phyloP scores from a whole-genome alignment of 805 yeast species.

The Brettanomyces nanus region DNA sequence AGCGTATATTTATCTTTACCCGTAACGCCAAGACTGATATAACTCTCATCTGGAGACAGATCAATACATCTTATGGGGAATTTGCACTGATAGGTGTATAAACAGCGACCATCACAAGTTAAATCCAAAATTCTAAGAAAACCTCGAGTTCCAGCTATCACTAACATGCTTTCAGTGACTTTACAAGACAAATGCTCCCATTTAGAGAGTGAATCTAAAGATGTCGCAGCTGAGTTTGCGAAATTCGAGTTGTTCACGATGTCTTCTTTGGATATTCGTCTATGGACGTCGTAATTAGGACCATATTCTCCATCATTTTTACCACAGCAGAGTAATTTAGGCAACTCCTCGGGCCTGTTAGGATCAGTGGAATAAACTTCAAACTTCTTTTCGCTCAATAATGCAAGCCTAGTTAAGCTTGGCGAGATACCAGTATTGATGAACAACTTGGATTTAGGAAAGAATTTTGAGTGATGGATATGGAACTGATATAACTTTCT shows the following conservation, averaged over 20 bases:
- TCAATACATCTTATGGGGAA: conserved; percentile 78
- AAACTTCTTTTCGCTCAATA: conserved; percentile 65
- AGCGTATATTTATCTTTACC: conserved; percentile 65
- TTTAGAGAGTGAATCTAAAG: conserved; percentile 28
- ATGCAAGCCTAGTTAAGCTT: conserved; percentile 54
- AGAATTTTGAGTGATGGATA: conserved; percentile 41
- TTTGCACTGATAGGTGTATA: conserved; percentile 60
- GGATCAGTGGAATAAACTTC: conserved; percentile 54
- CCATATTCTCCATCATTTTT: conserved; percentile 65
- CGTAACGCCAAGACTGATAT: conserved; percentile 74
- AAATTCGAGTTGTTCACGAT: conserved; percentile 23
- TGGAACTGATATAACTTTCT: conserved; percentile 50
- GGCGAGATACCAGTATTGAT: conserved; percentile 56
- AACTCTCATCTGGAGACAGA: conserved; percentile 52
- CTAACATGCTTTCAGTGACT: conserved; percentile 49
- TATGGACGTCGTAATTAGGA: conserved; percentile 32
- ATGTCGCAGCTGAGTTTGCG: conserved; percentile 18
- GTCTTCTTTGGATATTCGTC: conserved; percentile 13
- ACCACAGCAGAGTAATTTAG: conserved; percentile 59
- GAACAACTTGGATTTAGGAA: conserved; percentile 39
- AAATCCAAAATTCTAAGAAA: conserved; percentile 59
- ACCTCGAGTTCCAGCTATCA: conserved; percentile 69
- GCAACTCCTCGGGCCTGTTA: conserved; percentile 36
- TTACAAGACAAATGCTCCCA: conserved; percentile 60
- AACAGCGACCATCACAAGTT: conserved; percentile 45